Conservation (phyloP, 2,329 filamentous ascomycete genomes). For the Coniochaeta ligniaria region DNA sequence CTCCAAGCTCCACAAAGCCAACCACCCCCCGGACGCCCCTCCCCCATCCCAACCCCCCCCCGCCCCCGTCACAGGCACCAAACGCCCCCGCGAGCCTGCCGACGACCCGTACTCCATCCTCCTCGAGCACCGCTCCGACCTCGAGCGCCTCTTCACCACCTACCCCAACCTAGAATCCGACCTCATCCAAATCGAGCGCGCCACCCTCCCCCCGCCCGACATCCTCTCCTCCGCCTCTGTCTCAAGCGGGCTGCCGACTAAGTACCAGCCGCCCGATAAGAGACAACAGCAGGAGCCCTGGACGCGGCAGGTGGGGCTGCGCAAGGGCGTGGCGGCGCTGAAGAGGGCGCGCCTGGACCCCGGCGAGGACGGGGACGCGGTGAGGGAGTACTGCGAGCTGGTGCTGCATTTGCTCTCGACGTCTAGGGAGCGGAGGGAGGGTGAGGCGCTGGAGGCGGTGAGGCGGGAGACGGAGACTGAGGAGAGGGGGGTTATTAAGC, state of each 20-base stretch:
- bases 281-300: constrained; percentile 34
- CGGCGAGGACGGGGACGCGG: constrained; percentile 49
- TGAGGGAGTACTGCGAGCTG: constrained; percentile 54
- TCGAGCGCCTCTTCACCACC: constrained; percentile 41
- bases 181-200: constrained; percentile 40
- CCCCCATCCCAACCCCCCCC: constrained; percentile 5
- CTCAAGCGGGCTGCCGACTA: constrained; percentile 10
- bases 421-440: constrained; percentile 2
- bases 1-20: constrained; percentile 26
- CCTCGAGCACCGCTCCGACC: constrained; percentile 42
- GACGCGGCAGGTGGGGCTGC: constrained; percentile 51
- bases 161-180: constrained; percentile 43
- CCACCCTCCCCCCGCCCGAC: constrained; percentile 36
- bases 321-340: constrained; percentile 47
- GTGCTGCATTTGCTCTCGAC: constrained; percentile 40
- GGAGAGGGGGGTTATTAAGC: constrained; percentile 41
- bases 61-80: constrained; percentile 7
- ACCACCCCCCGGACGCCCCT: constrained; percentile 32
- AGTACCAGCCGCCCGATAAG: constrained; percentile 10
- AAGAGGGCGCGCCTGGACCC: constrained; percentile 40
- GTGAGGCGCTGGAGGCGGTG: constrained; percentile 24
- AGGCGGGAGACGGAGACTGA: constrained; percentile 37
- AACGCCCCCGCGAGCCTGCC: constrained; percentile 7
- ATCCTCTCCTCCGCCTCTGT: constrained; percentile 1
- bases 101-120: constrained; percentile 41